These are phyloP conservation scores for Filosporella fistucella DNA, from an alignment of 495 filamentous ascomycete species.

Conservation along the genomic window DNA sequence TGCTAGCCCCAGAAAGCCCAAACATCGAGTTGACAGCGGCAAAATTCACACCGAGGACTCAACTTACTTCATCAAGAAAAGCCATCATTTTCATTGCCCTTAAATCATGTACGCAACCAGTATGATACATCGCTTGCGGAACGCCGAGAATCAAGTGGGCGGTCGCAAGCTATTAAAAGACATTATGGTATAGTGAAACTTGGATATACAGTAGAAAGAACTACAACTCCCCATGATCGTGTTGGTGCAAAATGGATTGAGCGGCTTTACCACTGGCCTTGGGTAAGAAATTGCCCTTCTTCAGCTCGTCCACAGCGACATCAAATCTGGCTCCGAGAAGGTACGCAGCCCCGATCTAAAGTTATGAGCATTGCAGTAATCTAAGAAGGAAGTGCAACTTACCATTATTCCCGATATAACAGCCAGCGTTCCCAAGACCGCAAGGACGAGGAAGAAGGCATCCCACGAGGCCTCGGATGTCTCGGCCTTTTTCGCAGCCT, in stretches of 20 bases:
- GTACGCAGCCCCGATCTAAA: conserved; percentile 31
- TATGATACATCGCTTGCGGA: conserved; percentile 11
- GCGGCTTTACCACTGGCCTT: conserved; percentile 3
- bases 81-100: too few relatives aligned
- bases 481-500: conserved; percentile 32
- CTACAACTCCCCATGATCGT: conserved; percentile 24
- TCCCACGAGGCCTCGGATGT: conserved; percentile 49
- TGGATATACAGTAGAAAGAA: not conserved
- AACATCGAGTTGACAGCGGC: too few relatives aligned
- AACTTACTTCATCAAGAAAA: too few relatives aligned
- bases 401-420: conserved; percentile 67
- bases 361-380: not conserved
- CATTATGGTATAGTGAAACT: conserved; percentile 11
- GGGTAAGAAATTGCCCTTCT: conserved; percentile 38
- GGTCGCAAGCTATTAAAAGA: not conserved
- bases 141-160: not conserved
- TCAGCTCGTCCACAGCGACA: conserved; percentile 51
- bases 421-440: conserved; percentile 55
- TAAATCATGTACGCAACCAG: too few relatives aligned
- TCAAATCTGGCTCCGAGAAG: conserved; percentile 54
- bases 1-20: too few relatives aligned
- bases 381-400: conserved; percentile 19
- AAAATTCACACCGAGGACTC: too few relatives aligned
- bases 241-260: conserved; percentile 12
- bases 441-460: conserved; percentile 53